These are phyloP conservation scores for Esteya vermicola DNA, from an alignment of 2,329 filamentous ascomycete genomes.

Conservation along the genomic window DNA sequence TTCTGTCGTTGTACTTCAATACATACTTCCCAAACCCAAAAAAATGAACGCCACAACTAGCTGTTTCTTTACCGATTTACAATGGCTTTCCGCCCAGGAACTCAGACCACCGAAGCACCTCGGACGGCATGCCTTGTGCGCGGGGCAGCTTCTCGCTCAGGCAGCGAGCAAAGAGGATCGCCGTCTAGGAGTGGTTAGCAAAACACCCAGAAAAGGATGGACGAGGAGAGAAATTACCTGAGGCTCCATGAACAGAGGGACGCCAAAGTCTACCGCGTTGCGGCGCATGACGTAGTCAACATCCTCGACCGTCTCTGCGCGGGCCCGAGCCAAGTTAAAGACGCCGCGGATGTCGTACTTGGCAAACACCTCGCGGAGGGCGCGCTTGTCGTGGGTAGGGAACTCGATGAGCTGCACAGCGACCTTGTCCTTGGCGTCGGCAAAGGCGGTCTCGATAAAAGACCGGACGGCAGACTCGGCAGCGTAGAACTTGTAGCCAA, in stretches of 20 bases:
- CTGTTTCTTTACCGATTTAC: too few species aligned
- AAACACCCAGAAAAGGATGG: neutral
- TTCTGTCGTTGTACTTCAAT: too few species aligned
- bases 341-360: conserved; percentile 93
- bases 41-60: too few species aligned
- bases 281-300: conserved; percentile 97
- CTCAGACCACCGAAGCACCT: conserved; percentile 90
- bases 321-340: conserved; percentile 80
- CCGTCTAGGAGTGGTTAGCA: conserved; percentile 51
- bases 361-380: conserved; percentile 85
- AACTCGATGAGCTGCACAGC: conserved; percentile 87
- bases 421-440: conserved; percentile 38
- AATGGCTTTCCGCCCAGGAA: conserved; percentile 80
- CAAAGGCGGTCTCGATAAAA: conserved; percentile 55
- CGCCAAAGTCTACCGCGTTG: conserved; percentile 96
- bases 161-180: conserved; percentile 88
- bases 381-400: conserved; percentile 90
- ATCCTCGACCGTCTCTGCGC: conserved; percentile 73
- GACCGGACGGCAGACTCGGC: conserved; percentile 69
- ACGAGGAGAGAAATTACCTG: conserved; percentile 49
- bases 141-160: conserved; percentile 94
- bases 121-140: conserved; percentile 71
- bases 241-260: conserved; percentile 96
- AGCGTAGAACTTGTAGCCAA: conserved; percentile 90
- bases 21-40: too few species aligned